Evolutionary conservation across 2,329 filamentous ascomycete species (phyloP).

Genomic region (Phialocephala subalpina): DNA sequence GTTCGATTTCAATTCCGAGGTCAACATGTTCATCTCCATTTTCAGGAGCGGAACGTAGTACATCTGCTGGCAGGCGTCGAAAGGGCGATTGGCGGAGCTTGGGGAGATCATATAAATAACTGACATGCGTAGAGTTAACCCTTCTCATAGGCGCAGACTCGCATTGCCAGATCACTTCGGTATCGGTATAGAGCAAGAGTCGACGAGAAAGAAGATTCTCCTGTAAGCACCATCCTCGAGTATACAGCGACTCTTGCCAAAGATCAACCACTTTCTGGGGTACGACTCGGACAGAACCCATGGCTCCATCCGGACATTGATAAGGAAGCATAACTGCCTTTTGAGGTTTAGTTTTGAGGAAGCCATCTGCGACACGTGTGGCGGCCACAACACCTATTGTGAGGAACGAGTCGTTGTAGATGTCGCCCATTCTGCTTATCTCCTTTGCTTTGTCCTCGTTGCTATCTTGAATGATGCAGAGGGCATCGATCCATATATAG

Average conservation of each 20-base stretch:
- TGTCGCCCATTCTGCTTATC: constrained; percentile 23
- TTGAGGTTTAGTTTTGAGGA: constrained; percentile 21
- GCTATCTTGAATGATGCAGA: constrained; percentile 17
- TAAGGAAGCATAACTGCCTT: constrained; percentile 23
- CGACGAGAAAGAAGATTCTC: constrained; percentile 27
- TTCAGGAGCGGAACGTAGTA: constrained; percentile 1
- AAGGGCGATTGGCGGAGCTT: constrained; percentile 16
- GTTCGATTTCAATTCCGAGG: constrained; percentile 6
- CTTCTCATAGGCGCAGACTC: constrained; percentile 23
- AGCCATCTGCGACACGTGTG: constrained; percentile 23
- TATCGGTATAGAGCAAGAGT: constrained; percentile 26
- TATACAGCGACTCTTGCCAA: constrained; percentile 29
- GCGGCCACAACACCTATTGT: constrained; percentile 29
- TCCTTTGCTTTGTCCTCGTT: constrained; percentile 28
- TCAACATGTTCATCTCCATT: neutral
- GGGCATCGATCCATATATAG: neutral
- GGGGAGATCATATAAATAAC: constrained; percentile 8
- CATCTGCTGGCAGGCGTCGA: constrained; percentile 20
- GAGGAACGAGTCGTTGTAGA: constrained; percentile 44
- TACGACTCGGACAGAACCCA: constrained; percentile 18
- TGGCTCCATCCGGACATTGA: constrained; percentile 19
- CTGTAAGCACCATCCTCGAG: constrained; percentile 33
- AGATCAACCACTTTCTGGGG: constrained; percentile 23
- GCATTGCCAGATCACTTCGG: constrained; percentile 31
- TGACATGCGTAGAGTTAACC: constrained; percentile 21